Base-by-base conservation (phyloP, 75 land plant genomes). In the Gnetum montanum region DNA sequence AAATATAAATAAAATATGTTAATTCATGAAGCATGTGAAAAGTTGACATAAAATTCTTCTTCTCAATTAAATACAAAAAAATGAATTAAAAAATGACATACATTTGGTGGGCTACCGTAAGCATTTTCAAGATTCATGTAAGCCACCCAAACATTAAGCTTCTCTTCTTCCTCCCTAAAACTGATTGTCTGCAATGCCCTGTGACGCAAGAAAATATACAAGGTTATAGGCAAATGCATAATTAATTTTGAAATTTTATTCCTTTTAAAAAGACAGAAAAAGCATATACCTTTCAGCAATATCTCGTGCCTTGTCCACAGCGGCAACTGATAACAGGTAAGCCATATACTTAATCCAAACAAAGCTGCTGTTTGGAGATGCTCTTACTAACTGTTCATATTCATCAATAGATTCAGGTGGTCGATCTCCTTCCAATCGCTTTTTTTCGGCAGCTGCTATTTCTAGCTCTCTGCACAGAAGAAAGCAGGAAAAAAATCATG, bases 321-420 rank as follows among this genome's bases (percentile, higher is more conserved):
- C 92, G 27, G 82, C 92, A 63, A 67, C 50, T 34, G 66, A 57
- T 12, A 94, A 53, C 70, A 77, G 52, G 52, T 71, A 90, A 16
- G 73, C 88, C 92, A 95, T 95, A 65, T 90, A 95, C 29, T 95
- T 79, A 33, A 95, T 86, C 99, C 99, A 95, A 2, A 83, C 75
- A 68, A 80, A 74, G 49, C 99, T 95, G 62, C 83, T 95, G 60
- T 90, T 86, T 6, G 99, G 99, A 28, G 99, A 90, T 31, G 74
- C 65, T 55, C 88, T 69, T 19, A 95, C 80, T 37, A 86, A 69
- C 48, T 73, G 84, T 60, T 95, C 99, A 76, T 78, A 95, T 24
- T 86, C 99, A 67, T 90, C 99, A 6, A 63, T 66, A 47, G 68
- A 86, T 45, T 64, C 76, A 29, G 99, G 99, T 34, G 67, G 69